Evolutionary conservation across 495 filamentous ascomycete genomes (phyloP).

Genomic region (Paragyromitra xinjiangensis): DNA sequence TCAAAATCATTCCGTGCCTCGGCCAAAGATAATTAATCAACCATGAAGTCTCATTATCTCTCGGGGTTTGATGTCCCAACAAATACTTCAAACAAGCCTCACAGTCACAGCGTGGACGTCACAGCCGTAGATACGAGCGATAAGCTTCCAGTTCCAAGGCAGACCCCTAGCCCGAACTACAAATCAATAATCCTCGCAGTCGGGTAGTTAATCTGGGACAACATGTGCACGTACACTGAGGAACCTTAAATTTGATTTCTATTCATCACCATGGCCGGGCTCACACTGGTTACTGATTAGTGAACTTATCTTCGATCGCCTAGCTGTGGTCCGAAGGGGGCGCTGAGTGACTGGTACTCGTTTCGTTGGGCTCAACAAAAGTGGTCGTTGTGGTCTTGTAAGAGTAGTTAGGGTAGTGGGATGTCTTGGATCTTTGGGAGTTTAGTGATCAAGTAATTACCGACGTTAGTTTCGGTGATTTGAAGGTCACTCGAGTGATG

Average conservation of each 20-base stretch:
- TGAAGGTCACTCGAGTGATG: background rate
- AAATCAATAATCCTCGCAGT: background rate
- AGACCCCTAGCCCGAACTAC: background rate
- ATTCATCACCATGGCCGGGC: background rate
- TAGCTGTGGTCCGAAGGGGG: background rate
- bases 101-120: background rate
- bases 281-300: background rate
- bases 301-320: background rate
- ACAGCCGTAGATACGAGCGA: background rate
- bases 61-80: background rate
- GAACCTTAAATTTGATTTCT: background rate
- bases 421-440: background rate
- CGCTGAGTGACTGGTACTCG: background rate
- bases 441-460: conserved; percentile 14
- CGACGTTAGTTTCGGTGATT: background rate
- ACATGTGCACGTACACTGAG: background rate
- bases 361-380: conserved; percentile 22
- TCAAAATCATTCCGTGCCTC: background rate
- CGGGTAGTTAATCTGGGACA: background rate
- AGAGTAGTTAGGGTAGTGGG: background rate
- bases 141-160: background rate
- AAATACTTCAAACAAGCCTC: background rate
- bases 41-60: background rate
- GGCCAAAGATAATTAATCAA: conserved; percentile 16
- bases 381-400: too few relatives aligned